Percentiles rank a stretch among this genome's conserved stretches.
Conservation (phyloP, 2,329 filamentous ascomycete genomes). For the Phialophora expanda region DNA sequence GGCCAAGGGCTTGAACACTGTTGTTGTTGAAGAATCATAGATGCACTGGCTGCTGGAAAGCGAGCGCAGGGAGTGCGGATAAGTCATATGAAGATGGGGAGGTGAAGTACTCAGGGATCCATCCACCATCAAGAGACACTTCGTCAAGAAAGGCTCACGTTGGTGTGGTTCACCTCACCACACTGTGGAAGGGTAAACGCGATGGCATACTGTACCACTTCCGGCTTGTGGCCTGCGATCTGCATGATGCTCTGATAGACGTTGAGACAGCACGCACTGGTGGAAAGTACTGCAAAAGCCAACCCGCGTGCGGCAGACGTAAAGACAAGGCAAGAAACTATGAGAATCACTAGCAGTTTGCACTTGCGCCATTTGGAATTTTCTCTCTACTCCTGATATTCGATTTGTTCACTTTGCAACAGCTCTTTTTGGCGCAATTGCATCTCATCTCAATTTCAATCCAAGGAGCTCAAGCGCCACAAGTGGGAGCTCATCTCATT, state of each 20-base stretch:
- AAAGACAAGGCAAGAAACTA: neutral
- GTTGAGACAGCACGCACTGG: neutral
- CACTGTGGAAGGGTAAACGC: neutral
- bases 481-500: slow-evolving; percentile 10
- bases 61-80: neutral
- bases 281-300: neutral
- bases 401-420: neutral
- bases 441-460: neutral
- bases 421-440: neutral
- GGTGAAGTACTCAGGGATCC: neutral
- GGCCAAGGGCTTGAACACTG: slow-evolving; percentile 94
- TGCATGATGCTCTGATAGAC: neutral
- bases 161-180: neutral
- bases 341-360: neutral
- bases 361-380: neutral
- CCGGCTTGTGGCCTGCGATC: neutral
- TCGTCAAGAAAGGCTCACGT: neutral
- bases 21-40: slow-evolving; percentile 75
- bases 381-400: neutral
- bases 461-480: neutral
- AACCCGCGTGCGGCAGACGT: neutral
- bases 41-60: neutral
- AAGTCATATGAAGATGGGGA: neutral
- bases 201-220: neutral
- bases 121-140: neutral